A percentile compares a stretch with the other conserved stretches of the same genome.
These are phyloP conservation scores for Oryza brachyantha DNA, from an alignment of 176 grass and related monocot genomes.

Conservation along the genomic window DNA sequence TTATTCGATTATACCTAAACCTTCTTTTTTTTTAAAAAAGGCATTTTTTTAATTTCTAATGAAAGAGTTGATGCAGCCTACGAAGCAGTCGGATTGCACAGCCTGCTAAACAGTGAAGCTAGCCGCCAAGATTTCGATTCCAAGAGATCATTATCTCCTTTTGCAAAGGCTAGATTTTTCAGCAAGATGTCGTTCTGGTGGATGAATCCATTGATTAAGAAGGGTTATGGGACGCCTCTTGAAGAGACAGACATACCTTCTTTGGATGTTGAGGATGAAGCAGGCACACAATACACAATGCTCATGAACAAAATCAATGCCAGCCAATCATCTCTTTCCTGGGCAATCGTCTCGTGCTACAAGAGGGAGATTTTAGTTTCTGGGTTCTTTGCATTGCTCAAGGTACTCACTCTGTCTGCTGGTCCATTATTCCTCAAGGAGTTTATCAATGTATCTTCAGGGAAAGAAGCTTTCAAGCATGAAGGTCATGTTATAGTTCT, in stretches of 20 bases:
- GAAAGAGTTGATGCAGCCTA: not conserved
- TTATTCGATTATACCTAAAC: not conserved
- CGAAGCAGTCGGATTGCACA: conserved; percentile 6
- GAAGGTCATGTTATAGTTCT: conserved; percentile 51
- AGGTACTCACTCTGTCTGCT: conserved; percentile 52
- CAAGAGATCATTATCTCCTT: not conserved
- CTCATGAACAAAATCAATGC: conserved; percentile 44
- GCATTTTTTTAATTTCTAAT: not conserved
- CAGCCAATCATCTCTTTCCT: conserved; percentile 39
- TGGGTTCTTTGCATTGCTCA: conserved; percentile 61
- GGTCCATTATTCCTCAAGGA: conserved; percentile 61
- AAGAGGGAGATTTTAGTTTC: conserved; percentile 52
- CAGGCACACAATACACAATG: conserved; percentile 27
- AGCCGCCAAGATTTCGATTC: not conserved
- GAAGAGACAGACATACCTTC: conserved; percentile 59
- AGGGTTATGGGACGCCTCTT: conserved; percentile 47
- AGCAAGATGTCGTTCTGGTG: conserved; percentile 61
- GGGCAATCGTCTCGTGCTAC: conserved; percentile 58
- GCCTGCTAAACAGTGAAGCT: not conserved
- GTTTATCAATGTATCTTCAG: conserved; percentile 57
- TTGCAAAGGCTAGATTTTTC: conserved; percentile 33
- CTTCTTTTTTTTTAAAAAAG: not conserved
- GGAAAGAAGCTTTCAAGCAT: conserved; percentile 45
- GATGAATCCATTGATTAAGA: conserved; percentile 62
- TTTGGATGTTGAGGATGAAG: conserved; percentile 35